phyloP scores from a whole-genome alignment of 2,329 filamentous ascomycete genomes.

The Penicillium sp. region DNA sequence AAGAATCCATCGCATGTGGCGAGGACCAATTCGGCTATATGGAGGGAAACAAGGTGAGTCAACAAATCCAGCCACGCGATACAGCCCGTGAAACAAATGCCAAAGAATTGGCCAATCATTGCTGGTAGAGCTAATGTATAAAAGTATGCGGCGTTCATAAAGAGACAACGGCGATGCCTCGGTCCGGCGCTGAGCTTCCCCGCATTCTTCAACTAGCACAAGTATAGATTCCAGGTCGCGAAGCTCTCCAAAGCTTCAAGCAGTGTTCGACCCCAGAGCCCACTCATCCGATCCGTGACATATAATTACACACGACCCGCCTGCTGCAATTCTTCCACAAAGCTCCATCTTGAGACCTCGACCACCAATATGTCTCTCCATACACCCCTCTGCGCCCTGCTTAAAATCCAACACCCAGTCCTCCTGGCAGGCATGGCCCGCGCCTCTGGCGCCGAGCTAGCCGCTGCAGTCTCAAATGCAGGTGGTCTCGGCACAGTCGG shows the following conservation, averaged over 20 bases:
- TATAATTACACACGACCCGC: background rate
- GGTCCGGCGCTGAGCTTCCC: slow-evolving; percentile 16
- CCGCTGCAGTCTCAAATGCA: slow-evolving; percentile 83
- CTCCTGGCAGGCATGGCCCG: slow-evolving; percentile 92
- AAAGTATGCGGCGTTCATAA: slow-evolving; percentile 5
- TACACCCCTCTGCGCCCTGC: slow-evolving; percentile 74
- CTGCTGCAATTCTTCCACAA: background rate
- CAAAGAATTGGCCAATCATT: background rate
- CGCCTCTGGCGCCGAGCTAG: slow-evolving; percentile 73
- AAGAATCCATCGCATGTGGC: background rate
- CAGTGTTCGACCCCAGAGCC: background rate
- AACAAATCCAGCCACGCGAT: background rate
- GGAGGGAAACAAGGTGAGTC: background rate
- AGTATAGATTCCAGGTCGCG: background rate
- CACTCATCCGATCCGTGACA: background rate
- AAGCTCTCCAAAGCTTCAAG: background rate
- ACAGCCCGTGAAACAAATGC: background rate
- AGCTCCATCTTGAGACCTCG: background rate
- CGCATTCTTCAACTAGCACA: slow-evolving; percentile 8
- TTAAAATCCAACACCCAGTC: slow-evolving; percentile 84
- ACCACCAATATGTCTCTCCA: slow-evolving; percentile 54
- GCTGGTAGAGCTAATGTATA: background rate
- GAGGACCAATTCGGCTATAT: background rate
- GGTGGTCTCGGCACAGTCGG: slow-evolving; percentile 70
- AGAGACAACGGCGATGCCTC: slow-evolving; percentile 13